Base-by-base conservation (phyloP, 2,329 filamentous ascomycete genomes). In the Emergomyces pasteurianus region DNA sequence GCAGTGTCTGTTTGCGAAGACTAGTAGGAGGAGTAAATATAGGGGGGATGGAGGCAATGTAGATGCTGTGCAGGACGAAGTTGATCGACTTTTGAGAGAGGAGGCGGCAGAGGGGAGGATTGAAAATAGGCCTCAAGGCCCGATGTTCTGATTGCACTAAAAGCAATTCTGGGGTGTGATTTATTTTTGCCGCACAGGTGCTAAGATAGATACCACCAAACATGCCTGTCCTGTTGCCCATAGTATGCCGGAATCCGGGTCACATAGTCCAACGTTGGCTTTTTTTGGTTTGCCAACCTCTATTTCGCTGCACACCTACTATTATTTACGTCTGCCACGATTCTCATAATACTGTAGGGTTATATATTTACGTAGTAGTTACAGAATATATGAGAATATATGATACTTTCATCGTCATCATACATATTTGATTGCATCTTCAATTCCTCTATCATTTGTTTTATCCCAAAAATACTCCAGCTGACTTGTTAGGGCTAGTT, bases 1-100 rank as follows among this genome's bases (percentile, higher is more conserved):
- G 92, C 83, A 85, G 64, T 97, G 92, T 73, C 76, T 96, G 1
- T 96, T 96, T 78, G 88, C 89, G 0, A 79, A 80, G 18, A 70
- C 70, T 42, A 74, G 72, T 62, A 69, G 70, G 66, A 69, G 70
- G 66, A 58, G 61, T 64, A 55, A 40, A 62, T 64, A 50, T 46
- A 60, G 52, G 43, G 61, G 60, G 28, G 57, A 61, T 16, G 63
- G 63, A 12, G 58, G 58, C 23, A 65, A 70, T 58, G 64, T 77
- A 57, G 72, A 77, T 53, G 54, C 34, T 28, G 34, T 62, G n/a
- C 60, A 56, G 50, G 68, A 69, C 60, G 80, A 82, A 61, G 74
- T 83, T 36, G 75, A 70, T 6, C 74, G 79, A 40, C 77, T 81
- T 64, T 66, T 85, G 62, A 77, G 82, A 63, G 80, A 75, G 7